These are phyloP conservation scores for Ogataea paraovalis DNA, from an alignment of 805 yeast genomes.

Conservation along the genomic window DNA sequence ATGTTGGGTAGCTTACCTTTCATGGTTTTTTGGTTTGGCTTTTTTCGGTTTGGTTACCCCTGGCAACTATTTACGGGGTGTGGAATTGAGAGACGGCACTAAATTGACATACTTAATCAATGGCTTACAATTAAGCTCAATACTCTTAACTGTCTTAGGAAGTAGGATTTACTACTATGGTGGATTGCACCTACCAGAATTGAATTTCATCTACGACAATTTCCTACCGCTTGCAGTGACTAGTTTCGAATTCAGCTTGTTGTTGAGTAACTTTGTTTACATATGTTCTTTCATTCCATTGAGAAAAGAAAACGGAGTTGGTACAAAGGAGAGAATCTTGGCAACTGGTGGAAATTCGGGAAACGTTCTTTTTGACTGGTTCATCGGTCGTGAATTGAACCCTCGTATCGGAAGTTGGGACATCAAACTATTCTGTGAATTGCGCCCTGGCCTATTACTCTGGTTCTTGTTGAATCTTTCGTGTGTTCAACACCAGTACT, in stretches of 20 bases:
- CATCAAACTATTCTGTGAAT: slow-evolving; percentile 86
- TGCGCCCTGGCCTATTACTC: slow-evolving; percentile 88
- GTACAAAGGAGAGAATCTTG: slow-evolving; percentile 63
- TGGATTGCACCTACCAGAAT: slow-evolving; percentile 56
- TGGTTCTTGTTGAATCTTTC: slow-evolving; percentile 80
- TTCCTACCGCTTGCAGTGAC: slow-evolving; percentile 60
- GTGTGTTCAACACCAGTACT: slow-evolving; percentile 77
- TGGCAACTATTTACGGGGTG: slow-evolving; percentile 73
- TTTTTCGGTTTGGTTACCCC: slow-evolving; percentile 63
- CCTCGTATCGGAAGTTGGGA: slow-evolving; percentile 86
- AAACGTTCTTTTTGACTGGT: slow-evolving; percentile 80
- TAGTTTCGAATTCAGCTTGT: slow-evolving; percentile 58
- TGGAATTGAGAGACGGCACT: slow-evolving; percentile 71
- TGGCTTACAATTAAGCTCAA: slow-evolving; percentile 57
- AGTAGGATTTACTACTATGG: slow-evolving; percentile 50
- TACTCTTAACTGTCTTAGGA: slow-evolving; percentile 35
- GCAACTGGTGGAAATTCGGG: slow-evolving; percentile 88
- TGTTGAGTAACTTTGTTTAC: slow-evolving; percentile 64
- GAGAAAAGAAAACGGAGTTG: slow-evolving; percentile 43
- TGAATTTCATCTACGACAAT: slow-evolving; percentile 69
- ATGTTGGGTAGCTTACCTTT: slow-evolving; percentile 60
- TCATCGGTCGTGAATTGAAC: slow-evolving; percentile 92
- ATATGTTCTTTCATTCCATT: slow-evolving; percentile 63
- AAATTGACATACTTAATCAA: slow-evolving; percentile 72
- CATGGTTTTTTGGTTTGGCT: slow-evolving; percentile 70